Conservation (phyloP, 345 rosid genomes). For the Eucalyptus lansdowneana region DNA sequence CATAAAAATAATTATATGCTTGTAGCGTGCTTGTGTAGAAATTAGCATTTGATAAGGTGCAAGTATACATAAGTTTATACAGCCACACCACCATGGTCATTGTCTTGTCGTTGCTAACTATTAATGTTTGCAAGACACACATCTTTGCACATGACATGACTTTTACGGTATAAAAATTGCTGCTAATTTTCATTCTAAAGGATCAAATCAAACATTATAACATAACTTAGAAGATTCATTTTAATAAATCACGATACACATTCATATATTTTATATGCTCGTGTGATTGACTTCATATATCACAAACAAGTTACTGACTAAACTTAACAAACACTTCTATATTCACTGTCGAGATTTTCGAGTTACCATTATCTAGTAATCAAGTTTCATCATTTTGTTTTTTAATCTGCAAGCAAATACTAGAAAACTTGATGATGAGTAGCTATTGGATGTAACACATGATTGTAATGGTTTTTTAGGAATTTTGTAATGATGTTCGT, state of each 20-base stretch:
- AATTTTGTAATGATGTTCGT: background rate
- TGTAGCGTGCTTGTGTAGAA: background rate
- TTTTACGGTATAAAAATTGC: background rate
- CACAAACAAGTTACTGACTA: background rate
- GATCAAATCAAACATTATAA: background rate
- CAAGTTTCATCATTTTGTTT: background rate
- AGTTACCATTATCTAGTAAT: background rate
- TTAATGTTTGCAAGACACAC: background rate
- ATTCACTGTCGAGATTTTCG: background rate
- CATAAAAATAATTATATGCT: background rate
- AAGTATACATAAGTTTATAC: background rate
- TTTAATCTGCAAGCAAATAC: background rate
- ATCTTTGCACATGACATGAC: background rate
- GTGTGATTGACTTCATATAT: background rate
- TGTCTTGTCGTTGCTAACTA: background rate
- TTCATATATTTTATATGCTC: background rate
- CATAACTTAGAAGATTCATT: background rate
- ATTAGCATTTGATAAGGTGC: background rate
- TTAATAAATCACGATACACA: background rate
- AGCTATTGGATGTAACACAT: background rate
- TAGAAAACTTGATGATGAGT: background rate
- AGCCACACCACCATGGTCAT: background rate
- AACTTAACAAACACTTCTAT: background rate
- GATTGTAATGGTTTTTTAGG: background rate
- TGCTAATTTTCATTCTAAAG: background rate